Evolutionary conservation across 768 basidiomycete species (phyloP).

Genomic region (Rhizopogon vulgaris): DNA sequence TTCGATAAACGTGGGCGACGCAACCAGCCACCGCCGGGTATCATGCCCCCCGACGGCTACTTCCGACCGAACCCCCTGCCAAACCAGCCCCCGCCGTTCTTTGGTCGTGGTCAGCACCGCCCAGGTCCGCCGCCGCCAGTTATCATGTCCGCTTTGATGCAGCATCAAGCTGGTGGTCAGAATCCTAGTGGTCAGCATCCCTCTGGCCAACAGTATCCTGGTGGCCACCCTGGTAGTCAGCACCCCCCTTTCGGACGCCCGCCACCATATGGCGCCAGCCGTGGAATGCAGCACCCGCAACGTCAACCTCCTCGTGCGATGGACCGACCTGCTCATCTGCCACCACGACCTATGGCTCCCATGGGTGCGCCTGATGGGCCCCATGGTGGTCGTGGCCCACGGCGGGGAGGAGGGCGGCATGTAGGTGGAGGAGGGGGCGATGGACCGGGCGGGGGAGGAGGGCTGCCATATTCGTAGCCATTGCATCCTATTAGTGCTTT

Average conservation of each 20-base stretch:
- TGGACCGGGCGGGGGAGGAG: slow-evolving; percentile 12
- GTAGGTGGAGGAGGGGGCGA: slow-evolving; percentile 6
- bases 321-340: slow-evolving; percentile 9
- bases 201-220: slow-evolving; percentile 5
- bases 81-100: slow-evolving; percentile 20
- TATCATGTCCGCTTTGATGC: slow-evolving; percentile 26
- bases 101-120: slow-evolving; percentile 30
- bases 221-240: slow-evolving; percentile 1
- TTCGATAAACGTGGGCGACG: slow-evolving; percentile 71
- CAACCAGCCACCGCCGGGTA: slow-evolving; percentile 22
- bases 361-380: slow-evolving; percentile 7
- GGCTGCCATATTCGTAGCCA: slow-evolving; percentile 24
- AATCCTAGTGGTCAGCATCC: not conserved
- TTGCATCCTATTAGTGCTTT: not conserved
- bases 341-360: slow-evolving; percentile 18
- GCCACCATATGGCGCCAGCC: not conserved
- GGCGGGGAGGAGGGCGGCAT: slow-evolving; percentile 15
- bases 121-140: slow-evolving; percentile 22
- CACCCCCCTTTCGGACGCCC: slow-evolving; percentile 1
- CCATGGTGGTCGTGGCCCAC: slow-evolving; percentile 8
- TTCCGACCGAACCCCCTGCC: slow-evolving; percentile 14
- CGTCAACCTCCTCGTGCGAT: not conserved
- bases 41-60: slow-evolving; percentile 16
- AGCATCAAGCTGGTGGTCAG: slow-evolving; percentile 5
- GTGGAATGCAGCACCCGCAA: not conserved